Evolutionary conservation across 441 rosid species (phyloP).

Genomic region (Jatropha multifida): DNA sequence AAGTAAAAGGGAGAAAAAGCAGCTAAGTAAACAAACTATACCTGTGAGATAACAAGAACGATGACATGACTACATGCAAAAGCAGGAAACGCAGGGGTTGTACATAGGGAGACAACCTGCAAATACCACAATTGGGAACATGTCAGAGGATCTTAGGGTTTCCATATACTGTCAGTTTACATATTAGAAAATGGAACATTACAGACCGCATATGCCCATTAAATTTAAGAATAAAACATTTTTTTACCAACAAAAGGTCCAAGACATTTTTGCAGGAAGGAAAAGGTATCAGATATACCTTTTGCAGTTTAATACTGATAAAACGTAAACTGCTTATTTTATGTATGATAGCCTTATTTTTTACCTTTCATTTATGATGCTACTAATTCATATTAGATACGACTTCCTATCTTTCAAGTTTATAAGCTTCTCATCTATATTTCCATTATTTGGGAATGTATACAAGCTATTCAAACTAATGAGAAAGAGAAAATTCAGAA

Average conservation of each 20-base stretch:
- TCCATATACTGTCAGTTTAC: not conserved
- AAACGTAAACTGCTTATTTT: not conserved
- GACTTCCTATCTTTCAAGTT: not conserved
- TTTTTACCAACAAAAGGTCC: not conserved
- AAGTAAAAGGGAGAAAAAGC: not conserved
- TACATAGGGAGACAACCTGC: conserved; percentile 67
- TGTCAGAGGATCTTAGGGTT: conserved; percentile 6
- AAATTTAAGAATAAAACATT: conserved; percentile 2
- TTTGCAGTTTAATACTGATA: not conserved
- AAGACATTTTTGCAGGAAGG: not conserved
- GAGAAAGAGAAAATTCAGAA: not conserved
- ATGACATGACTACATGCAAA: conserved; percentile 75
- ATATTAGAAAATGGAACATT: conserved; percentile 9
- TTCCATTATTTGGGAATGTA: not conserved
- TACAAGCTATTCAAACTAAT: not conserved
- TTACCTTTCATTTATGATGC: not conserved
- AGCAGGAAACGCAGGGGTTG: conserved; percentile 53
- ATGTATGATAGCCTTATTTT: not conserved
- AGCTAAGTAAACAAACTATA: conserved; percentile 20
- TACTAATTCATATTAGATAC: not conserved
- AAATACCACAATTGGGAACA: conserved; percentile 19
- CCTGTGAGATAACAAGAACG: conserved; percentile 75
- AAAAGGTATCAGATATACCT: too few species aligned
- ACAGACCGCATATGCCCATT: not conserved
- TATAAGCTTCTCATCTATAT: not conserved